Evolutionary conservation across 352 stramenopile genomes (phyloP).

Genomic region (Pythium folliculosum): DNA sequence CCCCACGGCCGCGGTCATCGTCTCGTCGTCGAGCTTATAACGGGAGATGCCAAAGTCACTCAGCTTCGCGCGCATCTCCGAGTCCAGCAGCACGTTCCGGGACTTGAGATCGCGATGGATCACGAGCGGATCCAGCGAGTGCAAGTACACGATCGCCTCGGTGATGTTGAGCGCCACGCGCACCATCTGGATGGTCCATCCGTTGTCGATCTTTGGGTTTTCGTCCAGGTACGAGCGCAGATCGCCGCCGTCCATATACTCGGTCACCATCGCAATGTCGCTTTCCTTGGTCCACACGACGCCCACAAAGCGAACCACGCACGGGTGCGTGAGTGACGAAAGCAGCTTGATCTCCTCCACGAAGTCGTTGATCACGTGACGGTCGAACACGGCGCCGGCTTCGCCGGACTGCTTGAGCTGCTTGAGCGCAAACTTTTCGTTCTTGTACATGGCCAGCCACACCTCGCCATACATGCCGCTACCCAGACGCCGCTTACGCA

Average conservation of each 20-base stretch:
- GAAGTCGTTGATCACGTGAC: slow-evolving; percentile 16
- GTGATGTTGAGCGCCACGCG: slow-evolving; percentile 23
- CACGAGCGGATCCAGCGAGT: slow-evolving; percentile 23
- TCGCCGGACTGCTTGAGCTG: slow-evolving; percentile 14
- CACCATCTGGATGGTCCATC: slow-evolving; percentile 12
- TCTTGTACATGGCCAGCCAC: slow-evolving; percentile 28
- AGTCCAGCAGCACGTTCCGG: slow-evolving; percentile 36
- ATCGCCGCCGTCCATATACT: slow-evolving; percentile 35
- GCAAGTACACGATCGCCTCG: slow-evolving; percentile 30
- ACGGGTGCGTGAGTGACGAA: slow-evolving; percentile 13
- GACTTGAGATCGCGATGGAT: slow-evolving; percentile 42
- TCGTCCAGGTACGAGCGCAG: slow-evolving; percentile 21
- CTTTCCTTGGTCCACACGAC: slow-evolving; percentile 37
- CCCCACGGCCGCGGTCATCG: slow-evolving; percentile 21
- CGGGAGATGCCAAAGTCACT: slow-evolving; percentile 42
- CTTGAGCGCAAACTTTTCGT: slow-evolving; percentile 17
- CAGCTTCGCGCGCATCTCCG: slow-evolving; percentile 34
- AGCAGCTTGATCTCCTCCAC: slow-evolving; percentile 29
- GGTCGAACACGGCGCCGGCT: neutral
- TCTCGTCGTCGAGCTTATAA: slow-evolving; percentile 24
- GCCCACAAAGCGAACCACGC: slow-evolving; percentile 28
- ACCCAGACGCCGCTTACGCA: slow-evolving; percentile 6
- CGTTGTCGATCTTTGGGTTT: neutral
- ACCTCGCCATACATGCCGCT: slow-evolving; percentile 31
- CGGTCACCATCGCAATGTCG: slow-evolving; percentile 29